Base-by-base conservation (phyloP, 1,284 basidiomycete species). In the Fomes fomentarius region DNA sequence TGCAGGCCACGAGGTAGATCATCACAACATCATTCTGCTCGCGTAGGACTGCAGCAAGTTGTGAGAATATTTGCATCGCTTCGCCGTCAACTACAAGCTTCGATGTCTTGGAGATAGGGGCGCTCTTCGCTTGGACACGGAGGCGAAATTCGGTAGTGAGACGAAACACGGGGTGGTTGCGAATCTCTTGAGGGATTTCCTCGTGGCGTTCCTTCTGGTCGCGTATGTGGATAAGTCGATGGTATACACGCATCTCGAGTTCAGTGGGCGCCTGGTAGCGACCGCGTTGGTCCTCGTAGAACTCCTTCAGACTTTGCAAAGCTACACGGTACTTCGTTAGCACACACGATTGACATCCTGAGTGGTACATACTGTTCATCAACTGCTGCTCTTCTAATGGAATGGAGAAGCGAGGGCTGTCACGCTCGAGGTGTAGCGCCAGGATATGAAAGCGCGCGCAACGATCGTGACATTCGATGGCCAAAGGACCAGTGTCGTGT, bases 201-300 rank as follows among this genome's bases (percentile, higher is more conserved):
- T 96, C 94, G 73, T 76, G 89, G 50, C 79, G 91, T 75, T 84
- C 94, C 74, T 66, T 86, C 74, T 84, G 85, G 64, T 96, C 91
- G 34, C 93, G 86, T 37, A 97, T 89, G 66, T 97, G 94, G 35
- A 93, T 89, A 33, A 98, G 83, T 33, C 96, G 85, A 68, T 96
- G 93, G 74, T 98, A 98, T 0, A 97, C 89, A 19, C 94, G 87
- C 83, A 99, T 97, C 72, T 99, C 96, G 43, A 97, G 83, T 68
- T 98, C 95, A 51, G 91, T 90, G 0, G 90, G 85, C 7, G 88
- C 89, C 46, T 87, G 68, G 35, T 85, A 85, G 17, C 74, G 73
- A 11, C 78, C 81, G 14, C 88, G 79, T 52, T 93, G 84, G 56
- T 98, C 96, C 63, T 93, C 89, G 69, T 98, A 97, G 66, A 93